A percentile compares a stretch with the other conserved stretches of the same genome.
These are phyloP conservation scores for Cymbidium sinense DNA, from an alignment of 106 monocot species.

Conservation along the genomic window DNA sequence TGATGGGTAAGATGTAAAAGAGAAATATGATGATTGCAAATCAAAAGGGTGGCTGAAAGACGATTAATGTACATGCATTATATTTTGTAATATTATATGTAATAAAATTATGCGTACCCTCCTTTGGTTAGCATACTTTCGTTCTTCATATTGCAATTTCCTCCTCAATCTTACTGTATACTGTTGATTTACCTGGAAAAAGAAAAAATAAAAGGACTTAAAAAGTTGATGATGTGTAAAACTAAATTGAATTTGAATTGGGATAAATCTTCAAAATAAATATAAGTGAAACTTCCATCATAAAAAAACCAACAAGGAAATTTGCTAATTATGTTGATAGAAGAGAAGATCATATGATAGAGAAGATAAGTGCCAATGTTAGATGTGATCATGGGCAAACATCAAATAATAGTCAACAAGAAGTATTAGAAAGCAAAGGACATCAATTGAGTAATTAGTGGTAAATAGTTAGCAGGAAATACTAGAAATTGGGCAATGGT, in stretches of 20 bases:
- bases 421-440: too few relatives aligned
- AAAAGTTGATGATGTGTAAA: not conserved
- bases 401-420: too few relatives aligned
- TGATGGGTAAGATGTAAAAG: not conserved
- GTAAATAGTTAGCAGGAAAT: too few relatives aligned
- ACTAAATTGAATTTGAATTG: not conserved
- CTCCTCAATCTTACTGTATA: constrained; percentile 48
- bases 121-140: constrained; percentile 58
- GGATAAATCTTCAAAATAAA: not conserved
- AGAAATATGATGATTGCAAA: not conserved
- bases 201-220: not conserved
- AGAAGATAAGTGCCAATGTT: too few relatives aligned
- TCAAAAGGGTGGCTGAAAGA: not conserved
- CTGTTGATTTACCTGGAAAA: constrained; percentile 52
- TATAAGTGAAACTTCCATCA: not conserved
- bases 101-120: constrained; percentile 37
- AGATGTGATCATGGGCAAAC: too few relatives aligned
- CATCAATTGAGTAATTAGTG: too few relatives aligned
- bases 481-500: too few relatives aligned
- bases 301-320: not conserved
- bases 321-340: not conserved
- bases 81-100: not conserved
- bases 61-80: not conserved
- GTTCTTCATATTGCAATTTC: constrained; percentile 68
- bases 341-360: too few relatives aligned